Evolutionary conservation across 2,329 filamentous ascomycete genomes (phyloP).

Genomic region (Diplodia intermedia): DNA sequence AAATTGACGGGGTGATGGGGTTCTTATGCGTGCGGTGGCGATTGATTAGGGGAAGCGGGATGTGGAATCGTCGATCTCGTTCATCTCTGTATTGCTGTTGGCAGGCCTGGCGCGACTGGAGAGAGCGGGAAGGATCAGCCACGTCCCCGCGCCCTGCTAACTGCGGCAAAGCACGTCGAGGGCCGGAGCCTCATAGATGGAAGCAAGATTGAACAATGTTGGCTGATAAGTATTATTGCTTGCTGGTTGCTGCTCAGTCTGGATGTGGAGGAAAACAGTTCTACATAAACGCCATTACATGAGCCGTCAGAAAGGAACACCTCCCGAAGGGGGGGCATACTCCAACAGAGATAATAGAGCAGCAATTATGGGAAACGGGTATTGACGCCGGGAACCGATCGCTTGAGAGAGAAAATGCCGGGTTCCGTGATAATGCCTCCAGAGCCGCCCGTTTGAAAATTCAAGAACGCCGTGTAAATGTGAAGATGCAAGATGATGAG

Average conservation of each 20-base stretch:
- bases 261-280: conserved; percentile 15
- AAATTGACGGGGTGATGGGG: conserved; percentile 2
- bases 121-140: background rate
- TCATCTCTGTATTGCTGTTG: background rate
- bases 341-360: conserved; percentile 13
- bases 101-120: background rate
- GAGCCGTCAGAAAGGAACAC: conserved; percentile 7
- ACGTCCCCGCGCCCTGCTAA: background rate
- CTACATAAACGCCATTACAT: conserved; percentile 27
- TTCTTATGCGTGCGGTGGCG: conserved; percentile 1
- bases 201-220: conserved; percentile 1
- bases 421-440: conserved; percentile 30
- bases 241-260: conserved; percentile 19
- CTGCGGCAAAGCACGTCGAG: background rate
- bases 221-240: conserved; percentile 26
- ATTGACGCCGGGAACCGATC: conserved; percentile 30
- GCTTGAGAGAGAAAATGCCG: conserved; percentile 29
- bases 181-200: background rate
- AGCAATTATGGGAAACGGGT: conserved; percentile 29
- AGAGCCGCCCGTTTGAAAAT: conserved; percentile 25
- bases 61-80: background rate
- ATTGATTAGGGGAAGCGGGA: background rate
- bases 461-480: conserved; percentile 32
- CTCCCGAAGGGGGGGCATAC: conserved; percentile 9
- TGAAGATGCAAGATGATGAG: conserved; percentile 27